Percentiles rank a stretch among this genome's conserved stretches.
phyloP scores from a whole-genome alignment of 2,329 filamentous ascomycete species.

The Purpureocillium takamizusanense region DNA sequence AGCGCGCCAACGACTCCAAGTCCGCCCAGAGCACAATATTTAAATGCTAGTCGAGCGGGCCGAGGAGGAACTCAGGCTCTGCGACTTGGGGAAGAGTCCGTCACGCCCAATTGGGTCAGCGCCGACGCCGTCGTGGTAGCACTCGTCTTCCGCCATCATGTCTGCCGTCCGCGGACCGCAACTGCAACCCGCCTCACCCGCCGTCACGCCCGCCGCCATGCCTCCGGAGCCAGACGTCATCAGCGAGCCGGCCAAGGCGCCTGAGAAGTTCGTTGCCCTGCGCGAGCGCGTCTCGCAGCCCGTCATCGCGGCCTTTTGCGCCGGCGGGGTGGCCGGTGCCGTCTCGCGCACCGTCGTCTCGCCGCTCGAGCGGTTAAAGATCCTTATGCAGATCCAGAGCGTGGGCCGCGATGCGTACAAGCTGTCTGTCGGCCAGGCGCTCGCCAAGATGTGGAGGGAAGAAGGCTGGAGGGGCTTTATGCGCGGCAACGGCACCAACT shows the following conservation, averaged over 20 bases:
- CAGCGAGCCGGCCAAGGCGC: conserved; percentile 14
- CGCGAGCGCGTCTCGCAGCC: conserved; percentile 62
- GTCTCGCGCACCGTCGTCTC: conserved; percentile 98
- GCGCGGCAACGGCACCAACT: conserved; percentile 96
- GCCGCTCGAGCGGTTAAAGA: conserved; percentile 90
- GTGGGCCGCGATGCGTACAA: conserved; percentile 88
- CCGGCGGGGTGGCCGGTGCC: conserved; percentile 86
- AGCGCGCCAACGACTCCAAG: not conserved
- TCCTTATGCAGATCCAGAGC: conserved; percentile 94
- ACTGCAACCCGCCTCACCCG: conserved; percentile 6
- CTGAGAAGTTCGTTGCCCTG: conserved; percentile 22
- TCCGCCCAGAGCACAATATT: not conserved
- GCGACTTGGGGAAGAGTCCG: conserved; percentile 9
- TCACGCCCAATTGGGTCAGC: conserved; percentile 10
- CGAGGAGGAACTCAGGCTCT: conserved; percentile 8
- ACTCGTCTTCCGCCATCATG: conserved; percentile 13
- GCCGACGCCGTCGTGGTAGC: conserved; percentile 5
- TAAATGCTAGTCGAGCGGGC: conserved; percentile 12
- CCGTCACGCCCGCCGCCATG: conserved; percentile 5
- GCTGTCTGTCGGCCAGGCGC: conserved; percentile 77
- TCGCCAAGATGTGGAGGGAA: conserved; percentile 92
- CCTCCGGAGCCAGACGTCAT: conserved; percentile 17
- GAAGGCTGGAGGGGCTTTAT: conserved; percentile 97
- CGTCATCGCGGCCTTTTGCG: conserved; percentile 84
- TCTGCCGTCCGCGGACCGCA: conserved; percentile 17